phyloP scores from a whole-genome alignment of 768 basidiomycete genomes.

The Erythrobasidium yunnanense region DNA sequence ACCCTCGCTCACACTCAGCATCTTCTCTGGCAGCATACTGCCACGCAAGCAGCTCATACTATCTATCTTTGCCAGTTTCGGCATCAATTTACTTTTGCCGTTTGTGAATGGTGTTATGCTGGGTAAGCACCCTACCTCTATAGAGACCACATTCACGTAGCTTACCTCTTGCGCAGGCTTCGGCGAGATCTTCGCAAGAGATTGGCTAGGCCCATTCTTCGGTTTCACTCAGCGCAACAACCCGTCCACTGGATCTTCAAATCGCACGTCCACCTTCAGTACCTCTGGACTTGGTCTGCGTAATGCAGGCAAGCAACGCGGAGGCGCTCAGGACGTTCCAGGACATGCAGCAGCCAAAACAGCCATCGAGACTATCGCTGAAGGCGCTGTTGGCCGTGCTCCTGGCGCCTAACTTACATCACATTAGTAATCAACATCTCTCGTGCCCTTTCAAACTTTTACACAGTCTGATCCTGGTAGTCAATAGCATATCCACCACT shows the following conservation, averaged over 20 bases:
- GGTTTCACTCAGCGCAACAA: conserved; percentile 33
- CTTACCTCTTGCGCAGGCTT: conserved; percentile 45
- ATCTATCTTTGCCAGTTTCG: conserved; percentile 39
- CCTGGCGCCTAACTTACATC: no score
- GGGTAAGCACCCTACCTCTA: conserved; percentile 43
- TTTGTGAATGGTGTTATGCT: conserved; percentile 93
- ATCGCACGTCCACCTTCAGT: conserved; percentile 21
- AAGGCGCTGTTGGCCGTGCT: conserved; percentile 1
- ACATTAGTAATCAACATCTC: no score
- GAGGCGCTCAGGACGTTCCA: conserved; percentile 27
- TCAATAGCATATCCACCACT: no score
- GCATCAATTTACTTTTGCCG: conserved; percentile 72
- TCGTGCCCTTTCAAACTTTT: no score
- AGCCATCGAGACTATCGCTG: conserved; percentile 30
- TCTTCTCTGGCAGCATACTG: conserved; percentile 27
- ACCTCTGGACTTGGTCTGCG: conserved; percentile 31
- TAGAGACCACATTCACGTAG: neutral
- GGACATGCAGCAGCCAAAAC: conserved; percentile 34
- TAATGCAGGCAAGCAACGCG: conserved; percentile 28
- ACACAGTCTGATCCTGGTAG: no score
- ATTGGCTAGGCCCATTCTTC: conserved; percentile 40
- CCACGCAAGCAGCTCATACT: conserved; percentile 29
- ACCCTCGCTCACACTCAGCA: conserved; percentile 33
- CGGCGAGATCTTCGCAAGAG: conserved; percentile 69
- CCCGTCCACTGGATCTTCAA: neutral